phyloP scores from a whole-genome alignment of 2,329 filamentous ascomycete genomes.

The Seiridium cupressi region DNA sequence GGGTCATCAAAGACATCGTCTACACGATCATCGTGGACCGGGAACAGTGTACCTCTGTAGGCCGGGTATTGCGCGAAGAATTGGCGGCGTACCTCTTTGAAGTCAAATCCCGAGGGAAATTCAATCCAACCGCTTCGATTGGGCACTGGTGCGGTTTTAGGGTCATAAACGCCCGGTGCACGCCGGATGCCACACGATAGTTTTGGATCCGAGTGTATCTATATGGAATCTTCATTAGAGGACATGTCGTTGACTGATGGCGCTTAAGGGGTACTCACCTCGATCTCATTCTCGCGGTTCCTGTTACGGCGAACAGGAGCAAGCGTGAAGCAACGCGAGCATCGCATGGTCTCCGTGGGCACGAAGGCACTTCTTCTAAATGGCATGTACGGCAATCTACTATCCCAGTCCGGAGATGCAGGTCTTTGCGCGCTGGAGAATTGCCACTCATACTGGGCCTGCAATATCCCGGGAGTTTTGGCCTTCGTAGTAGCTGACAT shows the following conservation, averaged over 20 bases:
- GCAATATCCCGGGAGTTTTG: not conserved
- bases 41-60: slow-evolving; percentile 15
- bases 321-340: not conserved
- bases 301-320: not conserved
- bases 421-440: not conserved
- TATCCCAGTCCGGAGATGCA: not conserved
- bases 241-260: no score
- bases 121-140: slow-evolving; percentile 18
- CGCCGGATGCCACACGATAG: slow-evolving; percentile 15
- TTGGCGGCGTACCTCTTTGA: slow-evolving; percentile 4
- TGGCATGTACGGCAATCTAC: not conserved
- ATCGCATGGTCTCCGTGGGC: not conserved
- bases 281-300: not conserved
- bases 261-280: not conserved
- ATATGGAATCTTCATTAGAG: not conserved
- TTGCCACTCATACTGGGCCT: not conserved
- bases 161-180: slow-evolving; percentile 1
- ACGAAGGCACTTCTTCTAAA: not conserved
- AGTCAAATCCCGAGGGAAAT: slow-evolving; percentile 6
- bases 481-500: not conserved
- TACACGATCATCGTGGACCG: slow-evolving; percentile 4
- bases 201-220: slow-evolving; percentile 11
- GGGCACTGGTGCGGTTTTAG: slow-evolving; percentile 1
- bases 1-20: slow-evolving; percentile 6
- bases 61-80: slow-evolving; percentile 13